Evolutionary conservation across 1,284 basidiomycete genomes (phyloP), one percentile per base, ranked within the genome.

Genomic region (Quambalaria eucalypti): DNA sequence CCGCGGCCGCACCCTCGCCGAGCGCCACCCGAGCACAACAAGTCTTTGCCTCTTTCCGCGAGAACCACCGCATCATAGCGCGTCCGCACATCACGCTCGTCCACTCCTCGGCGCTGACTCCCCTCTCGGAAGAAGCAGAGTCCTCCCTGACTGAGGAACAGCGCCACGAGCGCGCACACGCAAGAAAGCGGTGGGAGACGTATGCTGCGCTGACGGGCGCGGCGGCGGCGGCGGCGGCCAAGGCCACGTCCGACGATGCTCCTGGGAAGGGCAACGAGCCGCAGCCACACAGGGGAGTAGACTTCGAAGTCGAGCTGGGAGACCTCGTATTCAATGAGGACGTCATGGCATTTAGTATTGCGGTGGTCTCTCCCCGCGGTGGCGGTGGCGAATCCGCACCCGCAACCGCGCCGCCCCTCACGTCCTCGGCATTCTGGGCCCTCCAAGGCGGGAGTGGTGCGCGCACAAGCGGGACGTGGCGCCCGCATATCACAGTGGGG

Each of bases 401-500:
- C 5, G 16, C 3, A 10, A 21, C 36, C 36, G 16, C 36, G 36
- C 16, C 16, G 36, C 36, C 16, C 36, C 36, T 39, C 10, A 19
- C 10, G 16, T 44, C 5, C 44, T 29, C 23, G 50, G 54, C 36
- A 40, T 67, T 44, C 29, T 12, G 4, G 36, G 21, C 8, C 19
- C 19, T 29, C 28, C 33, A 48, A 51, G 28, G 51, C 28, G 8
- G 47, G 39, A 19, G 36, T 23, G 25, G 54, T 51, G 48, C 52
- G 48, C 39, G 42, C 52, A 16, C 57, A 65, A 50, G 62, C 14
- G 73, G 75, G n/a, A 30, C 38, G 10, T 64, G 63, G 48, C 52
- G 52, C 0, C 56, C 92, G 61, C 95, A 98, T 74, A 82, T 98
- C 57, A 98, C 95, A 0, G 84, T 97, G 3, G 95, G 89, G 2